Evolutionary conservation across 2,329 filamentous ascomycete species (phyloP).

Genomic region (Phaeosphaeriaceae sp.): DNA sequence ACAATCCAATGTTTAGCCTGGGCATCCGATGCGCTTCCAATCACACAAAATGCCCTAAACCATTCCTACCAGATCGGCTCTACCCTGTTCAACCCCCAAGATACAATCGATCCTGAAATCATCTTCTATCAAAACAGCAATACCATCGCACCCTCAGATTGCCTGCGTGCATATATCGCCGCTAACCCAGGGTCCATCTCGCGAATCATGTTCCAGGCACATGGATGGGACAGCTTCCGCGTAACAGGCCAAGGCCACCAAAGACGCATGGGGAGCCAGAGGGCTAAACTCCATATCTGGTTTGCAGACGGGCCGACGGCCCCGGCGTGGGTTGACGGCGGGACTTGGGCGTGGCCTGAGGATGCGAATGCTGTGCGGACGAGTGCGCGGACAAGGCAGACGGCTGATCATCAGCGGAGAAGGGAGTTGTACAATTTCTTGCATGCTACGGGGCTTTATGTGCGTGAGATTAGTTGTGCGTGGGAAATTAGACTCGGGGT

Average conservation of each 20-base stretch:
- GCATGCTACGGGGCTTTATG: not conserved
- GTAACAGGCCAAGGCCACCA: too few species aligned
- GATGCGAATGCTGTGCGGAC: not conserved
- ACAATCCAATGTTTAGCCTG: too few species aligned
- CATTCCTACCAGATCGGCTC: too few species aligned
- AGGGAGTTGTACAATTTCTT: not conserved
- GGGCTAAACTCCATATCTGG: not conserved
- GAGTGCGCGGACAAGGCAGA: too few species aligned
- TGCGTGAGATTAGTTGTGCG: not conserved
- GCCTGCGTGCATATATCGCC: not conserved
- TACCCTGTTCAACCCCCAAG: not conserved
- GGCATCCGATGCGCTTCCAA: too few species aligned
- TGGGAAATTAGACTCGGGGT: not conserved
- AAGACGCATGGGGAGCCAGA: not conserved
- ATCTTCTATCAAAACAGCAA: too few species aligned
- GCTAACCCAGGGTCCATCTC: not conserved
- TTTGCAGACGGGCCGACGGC: not conserved
- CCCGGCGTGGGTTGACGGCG: not conserved
- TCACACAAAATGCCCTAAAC: too few species aligned
- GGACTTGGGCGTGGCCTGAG: too few species aligned
- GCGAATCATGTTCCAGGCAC: not conserved
- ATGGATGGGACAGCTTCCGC: too few species aligned
- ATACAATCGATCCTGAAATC: too few species aligned
- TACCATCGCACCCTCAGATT: not conserved
- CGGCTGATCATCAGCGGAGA: too few species aligned